Evolutionary conservation across 1,284 basidiomycete species (phyloP), one percentile per base, ranked within the genome.

Genomic region (Ceratobasidium sp.): DNA sequence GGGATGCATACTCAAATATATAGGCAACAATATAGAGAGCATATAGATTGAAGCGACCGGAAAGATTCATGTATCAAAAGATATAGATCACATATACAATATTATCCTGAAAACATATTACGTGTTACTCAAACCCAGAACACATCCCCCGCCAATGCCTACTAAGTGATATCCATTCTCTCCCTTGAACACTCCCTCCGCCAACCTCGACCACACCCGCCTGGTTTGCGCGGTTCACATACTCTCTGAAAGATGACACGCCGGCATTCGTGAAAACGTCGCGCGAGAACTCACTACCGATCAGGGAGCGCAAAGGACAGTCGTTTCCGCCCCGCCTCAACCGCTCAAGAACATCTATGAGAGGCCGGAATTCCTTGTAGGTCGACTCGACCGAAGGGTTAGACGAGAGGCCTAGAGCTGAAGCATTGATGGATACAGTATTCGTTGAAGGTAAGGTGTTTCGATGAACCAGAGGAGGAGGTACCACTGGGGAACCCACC

Each of bases 151-250:
- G 52, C 65, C 65, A 69, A 2, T 46, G 36, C n/a, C 53, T 9
- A 26, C 41, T 69, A 23, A 69, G 45, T 5, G 65, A 57, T 9
- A 69, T 69, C 65, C 65, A 69, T 53, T 69, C 65, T 46, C 53
- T 57, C 21, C 65, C 65, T 41, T 69, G 65, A 32, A 69, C 53
- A 45, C 28, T 36, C 6, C 65, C 65, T 30, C 52, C 65, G 6
- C 65, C 65, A 18, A 69, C 65, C 2, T 53, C 36, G 16, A 69
- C 65, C 18, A 69, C 65, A 18, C 65, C 65, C 6, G 65, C 65
- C 14, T 39, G 12, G n/a, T 43, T 53, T 4, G 65, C 65, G 18
- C 65, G 50, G 12, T 32, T 52, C 34, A 69, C 53, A 30, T 69
- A 55, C 14, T 69, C 65, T 41, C 53, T 69, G n/a, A 69, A 69